A percentile compares a stretch with the other conserved stretches of the same genome.
Conservation (phyloP, 1,139 yeast genomes). For the Hyphopichia burtonii region DNA sequence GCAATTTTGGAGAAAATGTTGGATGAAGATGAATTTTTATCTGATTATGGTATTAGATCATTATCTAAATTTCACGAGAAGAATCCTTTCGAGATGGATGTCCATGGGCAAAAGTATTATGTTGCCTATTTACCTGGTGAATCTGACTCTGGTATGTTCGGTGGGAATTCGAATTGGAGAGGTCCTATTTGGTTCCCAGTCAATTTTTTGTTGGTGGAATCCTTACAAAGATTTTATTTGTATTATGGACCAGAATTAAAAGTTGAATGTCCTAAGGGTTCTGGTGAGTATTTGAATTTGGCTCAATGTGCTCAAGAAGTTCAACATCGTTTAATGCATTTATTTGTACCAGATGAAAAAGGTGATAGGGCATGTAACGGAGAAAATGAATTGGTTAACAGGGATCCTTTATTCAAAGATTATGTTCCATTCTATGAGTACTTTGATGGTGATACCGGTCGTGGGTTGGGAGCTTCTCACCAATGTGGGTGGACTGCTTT, state of each 20-base stretch:
- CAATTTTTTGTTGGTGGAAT: conserved; percentile 82
- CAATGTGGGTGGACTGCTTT: conserved; percentile 98
- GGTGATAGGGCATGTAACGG: conserved; percentile 85
- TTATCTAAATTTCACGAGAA: conserved; percentile 85
- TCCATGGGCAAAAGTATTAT: conserved; percentile 69
- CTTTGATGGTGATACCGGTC: conserved; percentile 93
- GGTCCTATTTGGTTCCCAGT: conserved; percentile 99
- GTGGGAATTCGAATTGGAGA: conserved; percentile 97
- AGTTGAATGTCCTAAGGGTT: conserved; percentile 88
- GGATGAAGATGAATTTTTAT: conserved; percentile 85
- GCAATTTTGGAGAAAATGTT: conserved; percentile 80
- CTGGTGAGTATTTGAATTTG: conserved; percentile 76
- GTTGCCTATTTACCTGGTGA: conserved; percentile 91
- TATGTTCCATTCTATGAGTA: conserved; percentile 82
- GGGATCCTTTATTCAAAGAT: conserved; percentile 74
- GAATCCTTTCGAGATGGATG: conserved; percentile 85
- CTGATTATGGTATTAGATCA: conserved; percentile 87
- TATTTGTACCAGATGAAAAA: conserved; percentile 70
- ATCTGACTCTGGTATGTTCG: conserved; percentile 92
- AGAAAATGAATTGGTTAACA: conserved; percentile 57
- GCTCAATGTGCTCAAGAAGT: conserved; percentile 93
- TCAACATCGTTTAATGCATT: conserved; percentile 80
- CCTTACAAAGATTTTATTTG: conserved; percentile 83
- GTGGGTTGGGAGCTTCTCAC: conserved; percentile 93
- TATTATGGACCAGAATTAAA: conserved; percentile 87